Percentiles rank a stretch among this genome's conserved stretches.
These are phyloP conservation scores for Tuber umbilicatum DNA, from an alignment of 495 filamentous ascomycete species.

Conservation along the genomic window DNA sequence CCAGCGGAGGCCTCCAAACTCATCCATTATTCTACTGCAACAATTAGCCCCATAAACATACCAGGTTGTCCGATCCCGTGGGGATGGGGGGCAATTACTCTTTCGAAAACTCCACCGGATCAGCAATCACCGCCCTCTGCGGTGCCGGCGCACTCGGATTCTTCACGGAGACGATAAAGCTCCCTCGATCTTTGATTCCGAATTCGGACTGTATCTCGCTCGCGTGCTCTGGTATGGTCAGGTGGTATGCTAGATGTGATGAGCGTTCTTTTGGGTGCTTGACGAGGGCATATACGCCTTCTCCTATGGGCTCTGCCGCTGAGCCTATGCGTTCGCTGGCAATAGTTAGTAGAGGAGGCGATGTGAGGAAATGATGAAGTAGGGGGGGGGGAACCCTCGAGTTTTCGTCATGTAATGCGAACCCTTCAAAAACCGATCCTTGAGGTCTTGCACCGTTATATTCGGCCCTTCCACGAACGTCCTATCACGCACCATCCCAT, in stretches of 20 bases:
- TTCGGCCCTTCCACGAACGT: constrained; percentile 75
- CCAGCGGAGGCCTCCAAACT: constrained; percentile 71
- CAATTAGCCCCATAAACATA: constrained; percentile 10
- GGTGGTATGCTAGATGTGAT: constrained; percentile 72
- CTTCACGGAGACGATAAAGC: constrained; percentile 71
- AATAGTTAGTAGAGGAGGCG: not conserved
- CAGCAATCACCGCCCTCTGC: constrained; percentile 55
- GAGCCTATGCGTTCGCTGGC: constrained; percentile 58
- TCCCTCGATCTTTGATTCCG: constrained; percentile 64
- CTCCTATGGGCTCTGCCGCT: constrained; percentile 66
- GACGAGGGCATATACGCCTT: constrained; percentile 82
- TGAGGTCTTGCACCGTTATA: constrained; percentile 61
- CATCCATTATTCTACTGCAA: constrained; percentile 54
- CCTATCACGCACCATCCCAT: constrained; percentile 14
- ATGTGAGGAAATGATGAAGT: not conserved
- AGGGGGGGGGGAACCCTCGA: constrained; percentile 47
- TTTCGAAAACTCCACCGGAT: constrained; percentile 65
- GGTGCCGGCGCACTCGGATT: constrained; percentile 69
- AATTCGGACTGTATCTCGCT: constrained; percentile 70
- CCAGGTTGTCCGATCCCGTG: constrained; percentile 3
- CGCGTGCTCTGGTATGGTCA: constrained; percentile 61
- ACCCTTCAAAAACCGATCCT: constrained; percentile 61
- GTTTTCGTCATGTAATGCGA: constrained; percentile 73
- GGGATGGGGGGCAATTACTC: constrained; percentile 50
- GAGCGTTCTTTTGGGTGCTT: constrained; percentile 53